A percentile compares a stretch with the other conserved stretches of the same genome.
phyloP scores from a whole-genome alignment of 768 basidiomycete genomes.

The Suillus brevipes region DNA sequence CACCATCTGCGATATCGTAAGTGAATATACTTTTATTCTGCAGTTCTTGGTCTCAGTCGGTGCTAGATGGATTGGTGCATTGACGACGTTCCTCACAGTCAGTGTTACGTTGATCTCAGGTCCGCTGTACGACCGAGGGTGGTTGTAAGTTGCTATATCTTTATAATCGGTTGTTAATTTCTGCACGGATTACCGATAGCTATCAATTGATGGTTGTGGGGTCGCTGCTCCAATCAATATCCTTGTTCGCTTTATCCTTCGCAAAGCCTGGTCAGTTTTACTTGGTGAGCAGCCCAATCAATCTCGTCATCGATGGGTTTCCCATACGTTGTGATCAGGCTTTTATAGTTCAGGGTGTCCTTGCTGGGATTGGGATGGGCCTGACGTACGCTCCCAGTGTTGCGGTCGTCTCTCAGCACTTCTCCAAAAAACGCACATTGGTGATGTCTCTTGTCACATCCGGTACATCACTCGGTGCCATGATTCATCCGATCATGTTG shows the following conservation, averaged over 20 bases:
- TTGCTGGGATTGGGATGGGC: background rate
- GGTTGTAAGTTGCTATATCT: slow-evolving; percentile 33
- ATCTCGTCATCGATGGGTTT: background rate
- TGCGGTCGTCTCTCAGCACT: background rate
- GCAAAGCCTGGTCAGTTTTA: slow-evolving; percentile 36
- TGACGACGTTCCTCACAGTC: slow-evolving; percentile 41
- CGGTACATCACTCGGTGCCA: background rate
- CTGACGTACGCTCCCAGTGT: background rate
- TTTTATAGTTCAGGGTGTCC: background rate
- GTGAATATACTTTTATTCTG: slow-evolving; percentile 20
- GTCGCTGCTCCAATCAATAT: slow-evolving; percentile 27
- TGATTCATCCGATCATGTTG: background rate
- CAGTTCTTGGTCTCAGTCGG: slow-evolving; percentile 28
- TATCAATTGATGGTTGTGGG: slow-evolving; percentile 23
- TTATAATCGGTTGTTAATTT: background rate
- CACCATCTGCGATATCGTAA: slow-evolving; percentile 31
- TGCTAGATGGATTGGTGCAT: slow-evolving; percentile 41
- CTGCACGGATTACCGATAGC: background rate
- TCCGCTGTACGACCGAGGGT: slow-evolving; percentile 44
- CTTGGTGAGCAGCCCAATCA: slow-evolving; percentile 24
- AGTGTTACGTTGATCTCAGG: slow-evolving; percentile 41
- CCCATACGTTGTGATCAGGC: background rate
- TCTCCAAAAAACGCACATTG: background rate
- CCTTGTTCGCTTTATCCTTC: slow-evolving; percentile 40
- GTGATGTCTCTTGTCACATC: background rate